A percentile compares a stretch with the other conserved stretches of the same genome.
Conservation (phyloP, 495 filamentous ascomycete species). For the Cercophora scortea region DNA sequence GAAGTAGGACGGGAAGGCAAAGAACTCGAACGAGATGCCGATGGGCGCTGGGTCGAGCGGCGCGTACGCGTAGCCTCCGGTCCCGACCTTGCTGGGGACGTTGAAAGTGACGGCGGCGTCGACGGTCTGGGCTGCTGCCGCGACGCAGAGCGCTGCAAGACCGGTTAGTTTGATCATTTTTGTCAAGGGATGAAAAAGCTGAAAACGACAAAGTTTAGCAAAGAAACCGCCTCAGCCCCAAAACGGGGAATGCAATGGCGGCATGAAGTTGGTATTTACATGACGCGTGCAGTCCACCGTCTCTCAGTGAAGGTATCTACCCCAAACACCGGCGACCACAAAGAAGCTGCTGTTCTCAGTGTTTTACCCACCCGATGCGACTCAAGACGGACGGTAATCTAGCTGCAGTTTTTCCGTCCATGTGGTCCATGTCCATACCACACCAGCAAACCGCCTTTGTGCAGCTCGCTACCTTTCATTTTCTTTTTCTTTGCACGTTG, state of each 20-base stretch:
- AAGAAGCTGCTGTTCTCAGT: neutral
- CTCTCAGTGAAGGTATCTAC: neutral
- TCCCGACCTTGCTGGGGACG: conserved; percentile 22
- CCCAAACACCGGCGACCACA: neutral
- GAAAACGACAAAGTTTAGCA: neutral
- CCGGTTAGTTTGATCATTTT: neutral
- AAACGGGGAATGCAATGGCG: neutral
- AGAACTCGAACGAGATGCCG: conserved; percentile 54
- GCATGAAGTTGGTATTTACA: neutral
- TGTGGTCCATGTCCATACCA: neutral
- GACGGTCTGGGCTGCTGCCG: conserved; percentile 7
- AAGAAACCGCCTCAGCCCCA: neutral
- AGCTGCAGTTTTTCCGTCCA: conserved; percentile 8
- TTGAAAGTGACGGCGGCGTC: conserved; percentile 23
- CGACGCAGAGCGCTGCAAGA: neutral
- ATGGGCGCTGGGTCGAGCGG: conserved; percentile 41
- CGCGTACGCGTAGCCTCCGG: conserved; percentile 22
- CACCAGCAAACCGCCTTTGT: neutral
- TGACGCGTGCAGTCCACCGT: neutral
- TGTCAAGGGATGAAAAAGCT: too few species aligned
- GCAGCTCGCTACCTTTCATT: too few species aligned
- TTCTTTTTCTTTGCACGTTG: neutral
- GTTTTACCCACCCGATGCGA: conserved; percentile 13
- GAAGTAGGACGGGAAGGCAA: conserved; percentile 52
- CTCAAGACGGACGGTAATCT: conserved; percentile 1